Evolutionary conservation across 371 early-diverging fungal genomes (phyloP), one percentile per base, ranked within the genome.

Genomic region (Entomophthora muscae): DNA sequence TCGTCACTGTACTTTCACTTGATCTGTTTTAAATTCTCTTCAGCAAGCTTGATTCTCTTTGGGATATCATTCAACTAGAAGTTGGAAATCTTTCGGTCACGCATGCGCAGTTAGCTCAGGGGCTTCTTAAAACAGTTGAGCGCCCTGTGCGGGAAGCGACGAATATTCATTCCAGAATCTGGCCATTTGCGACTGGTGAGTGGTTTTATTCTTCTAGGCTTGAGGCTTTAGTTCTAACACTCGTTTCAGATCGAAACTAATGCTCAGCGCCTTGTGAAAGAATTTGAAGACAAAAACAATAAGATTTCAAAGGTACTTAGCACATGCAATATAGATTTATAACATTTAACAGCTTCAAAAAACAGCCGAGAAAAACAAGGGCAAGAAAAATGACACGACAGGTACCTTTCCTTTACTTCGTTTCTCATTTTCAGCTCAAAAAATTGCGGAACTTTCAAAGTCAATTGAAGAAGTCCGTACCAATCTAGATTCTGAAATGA

Each of bases 111-210:
- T 58, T 58, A 32, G 26, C 30, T 17, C 59, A 58, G 31, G 22
- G 7, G 7, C 10, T 58, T 17, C 3, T 30, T 32, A 23, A 31
- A 23, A 32, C 24, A 12, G 59, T 58, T 5, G 59, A 58, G 26
- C 23, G 31, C 24, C 23, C 30, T 17, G 59, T 58, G 22, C 23
- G 59, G 31, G 59, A 58, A 32, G 26, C 59, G 3, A 58, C 59
- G 3, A 58, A 58, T 31, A 32, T 58, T 58, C 59, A 58, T 30
- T 58, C 22, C n/a, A 27, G 59, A 58, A 17, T 28, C 59, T 28
- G 10, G 28, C 24, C 23, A 30, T 13, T 21, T 58, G 26, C 27
- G 59, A 28, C 30, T 30, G 30, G 59, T 58, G 31, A 55, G 28
- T 55, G 28, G 3, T 58, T 58, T 58, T 27, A 30, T 58, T 28